Conservation (phyloP, 768 basidiomycete genomes). For the Macrolepiota dolichaula region DNA sequence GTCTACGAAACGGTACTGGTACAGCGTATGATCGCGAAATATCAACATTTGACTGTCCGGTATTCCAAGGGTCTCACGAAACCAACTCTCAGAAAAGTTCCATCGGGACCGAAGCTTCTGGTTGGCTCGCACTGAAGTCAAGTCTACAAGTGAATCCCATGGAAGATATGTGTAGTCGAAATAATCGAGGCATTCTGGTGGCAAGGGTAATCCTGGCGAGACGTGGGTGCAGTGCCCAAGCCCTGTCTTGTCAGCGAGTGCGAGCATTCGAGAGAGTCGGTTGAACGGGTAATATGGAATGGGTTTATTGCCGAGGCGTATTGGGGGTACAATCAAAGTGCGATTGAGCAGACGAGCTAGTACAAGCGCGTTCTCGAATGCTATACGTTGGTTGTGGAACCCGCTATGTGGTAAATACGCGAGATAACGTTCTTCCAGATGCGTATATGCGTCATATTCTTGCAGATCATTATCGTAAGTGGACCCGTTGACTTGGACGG, state of each 20-base stretch:
- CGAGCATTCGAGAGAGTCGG: slow-evolving; percentile 40
- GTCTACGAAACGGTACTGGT: slow-evolving; percentile 66
- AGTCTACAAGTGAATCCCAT: slow-evolving; percentile 46
- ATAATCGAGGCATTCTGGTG: slow-evolving; percentile 60
- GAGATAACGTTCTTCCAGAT: slow-evolving; percentile 44
- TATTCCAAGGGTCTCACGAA: slow-evolving; percentile 38
- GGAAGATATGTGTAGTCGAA: slow-evolving; percentile 59
- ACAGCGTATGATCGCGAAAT: slow-evolving; percentile 53
- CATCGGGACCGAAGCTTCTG: slow-evolving; percentile 46
- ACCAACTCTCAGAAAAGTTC: slow-evolving; percentile 47
- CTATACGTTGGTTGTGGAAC: slow-evolving; percentile 84
- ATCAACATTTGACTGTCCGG: slow-evolving; percentile 34
- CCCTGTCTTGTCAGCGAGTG: slow-evolving; percentile 48
- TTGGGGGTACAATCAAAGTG: slow-evolving; percentile 76
- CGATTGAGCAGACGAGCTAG: slow-evolving; percentile 68
- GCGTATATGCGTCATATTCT: slow-evolving; percentile 5
- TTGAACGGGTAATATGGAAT: slow-evolving; percentile 36
- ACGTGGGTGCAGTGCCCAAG: slow-evolving; percentile 46
- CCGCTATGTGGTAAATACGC: slow-evolving; percentile 83
- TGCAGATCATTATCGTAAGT: slow-evolving; percentile 15
- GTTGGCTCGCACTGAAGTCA: slow-evolving; percentile 12
- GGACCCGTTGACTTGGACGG: slow-evolving; percentile 20
- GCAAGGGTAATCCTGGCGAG: slow-evolving; percentile 28
- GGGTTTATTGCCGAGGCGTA: slow-evolving; percentile 54
- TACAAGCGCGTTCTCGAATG: slow-evolving; percentile 81